Evolutionary conservation across 2,329 filamentous ascomycete genomes (phyloP).

Genomic region (Dactylonectria macrodidyma): DNA sequence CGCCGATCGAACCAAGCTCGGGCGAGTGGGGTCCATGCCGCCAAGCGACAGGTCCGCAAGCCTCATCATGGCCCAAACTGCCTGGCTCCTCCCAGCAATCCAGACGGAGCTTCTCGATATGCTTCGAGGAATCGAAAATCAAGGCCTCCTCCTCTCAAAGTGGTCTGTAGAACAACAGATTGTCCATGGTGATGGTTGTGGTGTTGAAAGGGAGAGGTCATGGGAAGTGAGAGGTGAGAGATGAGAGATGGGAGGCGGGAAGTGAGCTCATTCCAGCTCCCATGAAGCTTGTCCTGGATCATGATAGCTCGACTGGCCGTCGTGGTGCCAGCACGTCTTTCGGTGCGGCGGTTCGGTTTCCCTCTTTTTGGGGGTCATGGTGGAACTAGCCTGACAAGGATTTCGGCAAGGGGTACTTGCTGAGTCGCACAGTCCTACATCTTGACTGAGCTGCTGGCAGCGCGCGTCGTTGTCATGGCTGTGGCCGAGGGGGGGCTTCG

Average conservation of each 20-base stretch:
- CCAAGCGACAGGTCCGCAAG: conserved; percentile 33
- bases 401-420: too few relatives aligned
- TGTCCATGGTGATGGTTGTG: too few relatives aligned
- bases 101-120: background rate
- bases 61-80: conserved; percentile 30
- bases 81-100: background rate
- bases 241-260: too few relatives aligned
- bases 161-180: too few relatives aligned
- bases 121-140: too few relatives aligned
- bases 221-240: too few relatives aligned
- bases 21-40: conserved; percentile 33
- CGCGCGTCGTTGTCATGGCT: background rate
- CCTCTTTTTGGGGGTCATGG: conserved; percentile 14
- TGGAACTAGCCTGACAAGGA: too few relatives aligned
- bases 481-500: background rate
- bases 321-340: conserved; percentile 21
- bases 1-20: conserved; percentile 42
- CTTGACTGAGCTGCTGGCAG: conserved; percentile 4
- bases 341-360: conserved; percentile 13
- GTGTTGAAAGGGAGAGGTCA: too few relatives aligned
- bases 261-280: too few relatives aligned
- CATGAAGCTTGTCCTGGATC: background rate
- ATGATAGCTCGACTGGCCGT: conserved; percentile 5
- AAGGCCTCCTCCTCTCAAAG: too few relatives aligned
- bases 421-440: too few relatives aligned